These are phyloP conservation scores for Pestalotiopsis fici DNA, from an alignment of 2,329 filamentous ascomycete genomes.

Conservation along the genomic window DNA sequence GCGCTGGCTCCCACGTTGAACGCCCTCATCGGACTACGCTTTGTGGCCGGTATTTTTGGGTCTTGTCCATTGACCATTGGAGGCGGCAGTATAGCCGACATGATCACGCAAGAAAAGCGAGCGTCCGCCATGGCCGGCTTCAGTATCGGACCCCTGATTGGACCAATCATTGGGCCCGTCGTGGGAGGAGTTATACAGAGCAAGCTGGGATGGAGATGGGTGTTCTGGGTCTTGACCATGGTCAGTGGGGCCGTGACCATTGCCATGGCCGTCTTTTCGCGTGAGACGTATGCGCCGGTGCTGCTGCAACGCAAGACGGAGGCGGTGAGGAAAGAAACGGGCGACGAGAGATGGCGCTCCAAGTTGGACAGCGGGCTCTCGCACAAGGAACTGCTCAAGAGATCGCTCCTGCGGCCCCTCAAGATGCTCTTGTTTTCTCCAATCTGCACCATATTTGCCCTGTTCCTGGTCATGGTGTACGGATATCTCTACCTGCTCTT, in stretches of 20 bases:
- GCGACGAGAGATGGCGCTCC: slow-evolving; percentile 30
- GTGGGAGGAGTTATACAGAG: slow-evolving; percentile 33
- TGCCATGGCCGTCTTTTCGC: slow-evolving; percentile 30
- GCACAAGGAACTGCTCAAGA: slow-evolving; percentile 30
- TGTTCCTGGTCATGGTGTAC: slow-evolving; percentile 28
- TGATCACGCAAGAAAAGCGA: slow-evolving; percentile 51
- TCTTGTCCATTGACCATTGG: slow-evolving; percentile 65
- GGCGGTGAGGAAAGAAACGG: slow-evolving; percentile 41
- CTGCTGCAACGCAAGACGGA: slow-evolving; percentile 35
- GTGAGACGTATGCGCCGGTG: slow-evolving; percentile 38
- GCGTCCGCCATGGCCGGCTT: slow-evolving; percentile 48
- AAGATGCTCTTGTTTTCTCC: slow-evolving; percentile 37
- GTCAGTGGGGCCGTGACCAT: slow-evolving; percentile 27
- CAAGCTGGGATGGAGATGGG: slow-evolving; percentile 36
- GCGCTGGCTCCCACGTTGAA: slow-evolving; percentile 51
- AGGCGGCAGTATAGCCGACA: slow-evolving; percentile 66
- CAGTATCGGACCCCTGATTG: slow-evolving; percentile 32
- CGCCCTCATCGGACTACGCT: slow-evolving; percentile 58
- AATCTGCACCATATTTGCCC: slow-evolving; percentile 32
- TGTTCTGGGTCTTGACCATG: slow-evolving; percentile 37
- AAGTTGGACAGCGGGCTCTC: slow-evolving; percentile 41
- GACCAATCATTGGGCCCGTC: slow-evolving; percentile 34
- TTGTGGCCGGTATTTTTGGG: slow-evolving; percentile 64
- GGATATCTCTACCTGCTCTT: slow-evolving; percentile 42
- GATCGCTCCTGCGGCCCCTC: slow-evolving; percentile 34